A percentile compares a stretch with the other conserved stretches of the same genome.
Evolutionary conservation across 2,329 filamentous ascomycete species (phyloP).

Genomic region (Scedosporium dehoogii): DNA sequence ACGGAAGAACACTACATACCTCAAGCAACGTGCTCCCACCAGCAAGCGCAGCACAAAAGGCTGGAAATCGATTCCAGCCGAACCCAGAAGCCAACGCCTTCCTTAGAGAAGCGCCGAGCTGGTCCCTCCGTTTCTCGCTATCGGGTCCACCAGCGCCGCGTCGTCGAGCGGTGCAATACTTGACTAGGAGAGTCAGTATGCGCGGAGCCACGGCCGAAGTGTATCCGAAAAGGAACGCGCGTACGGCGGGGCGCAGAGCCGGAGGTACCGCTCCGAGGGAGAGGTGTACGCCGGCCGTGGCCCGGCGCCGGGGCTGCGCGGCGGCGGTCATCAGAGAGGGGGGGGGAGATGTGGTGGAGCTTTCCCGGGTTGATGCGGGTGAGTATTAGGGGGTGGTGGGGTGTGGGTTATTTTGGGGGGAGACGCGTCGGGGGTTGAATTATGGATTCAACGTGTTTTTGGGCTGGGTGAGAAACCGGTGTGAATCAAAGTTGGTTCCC

Average conservation of each 20-base stretch:
- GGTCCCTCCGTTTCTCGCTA: not conserved
- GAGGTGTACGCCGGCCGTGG: not conserved
- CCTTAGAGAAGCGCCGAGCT: slow-evolving; percentile 3
- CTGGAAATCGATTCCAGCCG: slow-evolving; percentile 46
- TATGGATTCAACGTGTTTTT: not conserved
- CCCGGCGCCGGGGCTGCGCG: not conserved
- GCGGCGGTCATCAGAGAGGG: not conserved
- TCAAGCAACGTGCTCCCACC: slow-evolving; percentile 53
- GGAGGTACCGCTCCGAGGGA: slow-evolving; percentile 30
- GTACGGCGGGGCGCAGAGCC: slow-evolving; percentile 42
- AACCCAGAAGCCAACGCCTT: slow-evolving; percentile 40
- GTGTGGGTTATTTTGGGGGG: not conserved
- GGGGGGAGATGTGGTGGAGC: no score
- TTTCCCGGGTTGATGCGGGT: no score
- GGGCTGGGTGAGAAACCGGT: not conserved
- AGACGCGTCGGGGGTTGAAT: not conserved
- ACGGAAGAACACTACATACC: slow-evolving; percentile 24
- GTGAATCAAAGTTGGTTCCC: not conserved
- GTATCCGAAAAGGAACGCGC: slow-evolving; percentile 53
- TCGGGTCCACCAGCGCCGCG: slow-evolving; percentile 10
- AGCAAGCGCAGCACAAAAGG: slow-evolving; percentile 51
- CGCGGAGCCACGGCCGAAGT: slow-evolving; percentile 47
- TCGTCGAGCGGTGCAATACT: slow-evolving; percentile 26
- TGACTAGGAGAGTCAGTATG: slow-evolving; percentile 42
- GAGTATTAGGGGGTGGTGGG: not conserved